Evolutionary conservation across 1,284 basidiomycete genomes (phyloP).

Genomic region (Cutaneotrichosporon curvatum): DNA sequence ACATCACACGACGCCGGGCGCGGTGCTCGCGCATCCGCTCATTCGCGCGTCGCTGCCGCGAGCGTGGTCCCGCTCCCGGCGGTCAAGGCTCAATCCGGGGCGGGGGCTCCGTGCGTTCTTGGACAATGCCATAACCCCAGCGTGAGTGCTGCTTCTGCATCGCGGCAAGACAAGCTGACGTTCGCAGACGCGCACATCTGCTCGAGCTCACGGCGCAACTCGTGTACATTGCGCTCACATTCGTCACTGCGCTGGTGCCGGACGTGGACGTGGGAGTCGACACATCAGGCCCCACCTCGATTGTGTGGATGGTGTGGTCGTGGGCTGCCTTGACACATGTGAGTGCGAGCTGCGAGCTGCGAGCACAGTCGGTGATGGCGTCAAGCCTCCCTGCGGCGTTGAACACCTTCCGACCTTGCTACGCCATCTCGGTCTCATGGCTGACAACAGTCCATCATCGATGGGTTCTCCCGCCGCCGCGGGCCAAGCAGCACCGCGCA

Average conservation of each 20-base stretch:
- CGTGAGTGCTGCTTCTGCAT: conserved; percentile 4
- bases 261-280: conserved; percentile 12
- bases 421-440: no score
- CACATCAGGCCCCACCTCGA: conserved; percentile 7
- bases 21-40: conserved; percentile 16
- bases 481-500: conserved; percentile 10
- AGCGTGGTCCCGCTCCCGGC: conserved; percentile 13
- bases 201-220: conserved; percentile 13
- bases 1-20: conserved; percentile 19
- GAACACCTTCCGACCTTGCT: no score
- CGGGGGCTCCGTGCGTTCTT: conserved; percentile 7
- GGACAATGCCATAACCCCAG: conserved; percentile 12
- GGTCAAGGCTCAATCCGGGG: neutral
- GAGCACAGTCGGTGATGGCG: neutral
- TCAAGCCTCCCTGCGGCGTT: no score
- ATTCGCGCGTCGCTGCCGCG: conserved; percentile 15
- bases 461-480: conserved; percentile 9
- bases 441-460: conserved; percentile 13
- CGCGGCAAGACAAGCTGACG: neutral
- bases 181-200: conserved; percentile 14
- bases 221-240: conserved; percentile 16
- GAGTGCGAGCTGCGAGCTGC: no score
- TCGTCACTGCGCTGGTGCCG: conserved; percentile 15
- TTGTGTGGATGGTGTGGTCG: conserved; percentile 16
- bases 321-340: conserved; percentile 12